A percentile compares a stretch with the other conserved stretches of the same genome.
Evolutionary conservation across 352 stramenopile species (phyloP).

Genomic region (Phytophthora ohioensis): DNA sequence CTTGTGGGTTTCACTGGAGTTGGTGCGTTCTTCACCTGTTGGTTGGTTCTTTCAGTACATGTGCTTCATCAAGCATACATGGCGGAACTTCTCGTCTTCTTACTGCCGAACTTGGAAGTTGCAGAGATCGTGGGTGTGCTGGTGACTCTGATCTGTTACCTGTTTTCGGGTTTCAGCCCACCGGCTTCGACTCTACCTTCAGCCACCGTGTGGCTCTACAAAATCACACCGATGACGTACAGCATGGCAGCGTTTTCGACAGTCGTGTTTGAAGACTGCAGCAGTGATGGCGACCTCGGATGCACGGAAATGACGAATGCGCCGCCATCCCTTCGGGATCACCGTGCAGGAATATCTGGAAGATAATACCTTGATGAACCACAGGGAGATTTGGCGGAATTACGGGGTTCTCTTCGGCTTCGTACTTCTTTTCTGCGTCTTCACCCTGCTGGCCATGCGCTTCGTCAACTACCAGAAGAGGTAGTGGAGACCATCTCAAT

Average conservation of each 20-base stretch:
- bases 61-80: conserved; percentile 43
- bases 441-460: conserved; percentile 36
- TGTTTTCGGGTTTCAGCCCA: conserved; percentile 49
- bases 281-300: conserved; percentile 10
- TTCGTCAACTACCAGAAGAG: conserved; percentile 51
- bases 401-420: conserved; percentile 16
- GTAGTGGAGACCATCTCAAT: conserved; percentile 8
- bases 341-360: conserved; percentile 28
- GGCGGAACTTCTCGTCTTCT: conserved; percentile 39
- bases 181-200: conserved; percentile 37
- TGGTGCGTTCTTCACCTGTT: conserved; percentile 36
- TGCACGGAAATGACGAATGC: conserved; percentile 23
- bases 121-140: conserved; percentile 33
- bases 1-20: conserved; percentile 29
- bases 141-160: conserved; percentile 39
- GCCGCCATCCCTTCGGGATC: conserved; percentile 13
- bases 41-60: conserved; percentile 23
- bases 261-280: conserved; percentile 43
- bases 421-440: conserved; percentile 23
- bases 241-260: conserved; percentile 23
- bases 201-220: conserved; percentile 20
- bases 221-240: conserved; percentile 41
- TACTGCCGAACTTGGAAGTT: conserved; percentile 38
- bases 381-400: conserved; percentile 22
- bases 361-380: conserved; percentile 16